A percentile compares a stretch with the other conserved stretches of the same genome.
Conservation (phyloP, 305 asterid genomes). For the Fraxinus velutina region DNA sequence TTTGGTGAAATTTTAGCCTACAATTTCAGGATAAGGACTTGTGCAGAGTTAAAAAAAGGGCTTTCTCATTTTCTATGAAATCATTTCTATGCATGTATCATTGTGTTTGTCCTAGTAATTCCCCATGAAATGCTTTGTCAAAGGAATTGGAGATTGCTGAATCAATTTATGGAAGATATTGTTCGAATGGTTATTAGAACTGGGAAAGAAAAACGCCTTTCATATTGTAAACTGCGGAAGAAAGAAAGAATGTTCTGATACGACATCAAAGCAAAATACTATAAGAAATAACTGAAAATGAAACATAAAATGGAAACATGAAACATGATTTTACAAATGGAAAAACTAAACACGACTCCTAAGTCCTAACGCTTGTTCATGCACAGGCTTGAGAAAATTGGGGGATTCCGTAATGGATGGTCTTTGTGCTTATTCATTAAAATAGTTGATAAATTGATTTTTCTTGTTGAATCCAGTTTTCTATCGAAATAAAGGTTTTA, state of each 20-base stretch:
- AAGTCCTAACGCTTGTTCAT: slow-evolving; percentile 2
- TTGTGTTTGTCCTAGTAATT: background rate
- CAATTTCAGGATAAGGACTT: background rate
- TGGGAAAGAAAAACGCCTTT: background rate
- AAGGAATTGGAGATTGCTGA: background rate
- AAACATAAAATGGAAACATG: background rate
- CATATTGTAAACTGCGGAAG: background rate
- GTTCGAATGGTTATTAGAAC: background rate
- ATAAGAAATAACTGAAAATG: background rate
- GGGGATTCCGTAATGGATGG: background rate
- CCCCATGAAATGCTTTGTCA: background rate
- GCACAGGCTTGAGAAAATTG: background rate
- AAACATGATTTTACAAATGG: background rate
- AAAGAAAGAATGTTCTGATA: background rate
- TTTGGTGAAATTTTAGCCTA: background rate
- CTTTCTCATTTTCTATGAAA: background rate
- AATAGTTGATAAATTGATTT: background rate
- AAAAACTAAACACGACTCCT: background rate
- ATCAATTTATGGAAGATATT: background rate
- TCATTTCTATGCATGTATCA: background rate
- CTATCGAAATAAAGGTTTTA: background rate
- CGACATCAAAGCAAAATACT: background rate
- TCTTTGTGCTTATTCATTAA: background rate
- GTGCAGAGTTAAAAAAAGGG: background rate
- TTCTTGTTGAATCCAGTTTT: background rate